A percentile compares a stretch with the other conserved stretches of the same genome.
Conservation (phyloP, 78 protist species). For the Chrysochromulina tobinii region DNA sequence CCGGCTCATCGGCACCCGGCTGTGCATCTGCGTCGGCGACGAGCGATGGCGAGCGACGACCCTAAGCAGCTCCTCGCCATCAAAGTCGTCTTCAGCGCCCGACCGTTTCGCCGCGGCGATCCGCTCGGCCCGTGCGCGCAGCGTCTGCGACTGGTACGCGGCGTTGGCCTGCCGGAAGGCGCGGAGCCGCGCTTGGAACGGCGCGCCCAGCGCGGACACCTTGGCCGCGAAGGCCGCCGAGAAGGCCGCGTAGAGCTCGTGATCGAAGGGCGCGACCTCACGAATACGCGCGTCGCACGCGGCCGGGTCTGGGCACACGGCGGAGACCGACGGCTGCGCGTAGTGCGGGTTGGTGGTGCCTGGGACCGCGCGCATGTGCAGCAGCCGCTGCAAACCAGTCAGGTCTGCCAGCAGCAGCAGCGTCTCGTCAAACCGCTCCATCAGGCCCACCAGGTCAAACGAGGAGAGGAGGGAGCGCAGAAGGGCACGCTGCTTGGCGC, state of each 20-base stretch:
- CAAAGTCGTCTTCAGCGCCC: too few species aligned
- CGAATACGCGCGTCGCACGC: not conserved
- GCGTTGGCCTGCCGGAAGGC: not conserved
- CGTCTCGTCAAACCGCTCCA: not conserved
- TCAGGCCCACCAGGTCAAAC: not conserved
- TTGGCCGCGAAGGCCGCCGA: not conserved
- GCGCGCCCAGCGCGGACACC: not conserved
- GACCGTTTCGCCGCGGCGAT: too few species aligned
- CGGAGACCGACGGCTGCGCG: not conserved
- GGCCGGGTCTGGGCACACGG: not conserved
- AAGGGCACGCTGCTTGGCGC: not conserved
- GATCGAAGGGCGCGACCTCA: not conserved
- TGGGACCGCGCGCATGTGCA: not conserved
- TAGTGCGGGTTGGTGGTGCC: not conserved
- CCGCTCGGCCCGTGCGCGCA: too few species aligned
- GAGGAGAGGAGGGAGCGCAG: not conserved
- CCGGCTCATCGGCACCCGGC: not conserved
- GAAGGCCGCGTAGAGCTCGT: not conserved
- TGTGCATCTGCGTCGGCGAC: not conserved
- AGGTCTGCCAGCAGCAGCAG: not conserved
- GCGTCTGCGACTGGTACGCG: not conserved
- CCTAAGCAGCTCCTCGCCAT: not conserved
- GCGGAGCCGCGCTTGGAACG: not conserved
- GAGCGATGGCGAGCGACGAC: not conserved
- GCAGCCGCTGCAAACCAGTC: not conserved